Percentiles rank a stretch among this genome's conserved stretches.
phyloP scores from a whole-genome alignment of 495 filamentous ascomycete genomes.

The Talaromyces adpressus region DNA sequence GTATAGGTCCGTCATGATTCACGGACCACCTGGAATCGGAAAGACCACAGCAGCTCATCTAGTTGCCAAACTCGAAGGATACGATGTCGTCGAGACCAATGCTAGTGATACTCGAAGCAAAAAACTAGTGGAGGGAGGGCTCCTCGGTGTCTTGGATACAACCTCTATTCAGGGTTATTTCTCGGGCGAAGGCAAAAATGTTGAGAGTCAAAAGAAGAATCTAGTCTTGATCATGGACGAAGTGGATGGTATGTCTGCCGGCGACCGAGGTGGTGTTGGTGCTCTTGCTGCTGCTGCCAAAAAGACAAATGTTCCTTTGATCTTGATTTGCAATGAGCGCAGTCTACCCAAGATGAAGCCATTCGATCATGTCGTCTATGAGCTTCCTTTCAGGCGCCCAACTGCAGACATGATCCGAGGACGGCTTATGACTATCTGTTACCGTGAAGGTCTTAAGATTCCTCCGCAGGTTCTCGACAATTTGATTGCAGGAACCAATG shows the following conservation, averaged over 20 bases:
- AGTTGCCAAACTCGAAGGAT: slow-evolving; percentile 86
- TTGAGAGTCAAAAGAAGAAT: slow-evolving; percentile 78
- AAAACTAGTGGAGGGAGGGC: slow-evolving; percentile 83
- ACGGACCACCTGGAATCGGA: slow-evolving; percentile 92
- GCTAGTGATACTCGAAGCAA: slow-evolving; percentile 97
- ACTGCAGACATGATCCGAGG: slow-evolving; percentile 84
- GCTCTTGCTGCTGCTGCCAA: slow-evolving; percentile 89
- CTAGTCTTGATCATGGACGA: slow-evolving; percentile 98
- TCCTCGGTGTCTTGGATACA: slow-evolving; percentile 85
- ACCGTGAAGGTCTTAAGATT: slow-evolving; percentile 81
- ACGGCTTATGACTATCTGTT: slow-evolving; percentile 88
- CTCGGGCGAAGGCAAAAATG: slow-evolving; percentile 71
- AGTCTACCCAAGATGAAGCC: slow-evolving; percentile 94
- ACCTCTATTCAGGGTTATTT: slow-evolving; percentile 90
- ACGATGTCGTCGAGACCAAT: slow-evolving; percentile 89
- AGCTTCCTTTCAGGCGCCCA: slow-evolving; percentile 81
- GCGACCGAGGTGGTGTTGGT: slow-evolving; percentile 92
- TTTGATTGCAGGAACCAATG: slow-evolving; percentile 87
- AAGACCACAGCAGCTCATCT: slow-evolving; percentile 97
- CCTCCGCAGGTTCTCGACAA: slow-evolving; percentile 83
- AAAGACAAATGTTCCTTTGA: slow-evolving; percentile 90
- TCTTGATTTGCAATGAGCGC: slow-evolving; percentile 96
- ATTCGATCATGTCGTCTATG: slow-evolving; percentile 76
- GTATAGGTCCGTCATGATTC: slow-evolving; percentile 81
- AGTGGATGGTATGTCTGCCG: slow-evolving; percentile 97